Base-by-base conservation (phyloP, 768 basidiomycete genomes). In the Boletus rex-veris region DNA sequence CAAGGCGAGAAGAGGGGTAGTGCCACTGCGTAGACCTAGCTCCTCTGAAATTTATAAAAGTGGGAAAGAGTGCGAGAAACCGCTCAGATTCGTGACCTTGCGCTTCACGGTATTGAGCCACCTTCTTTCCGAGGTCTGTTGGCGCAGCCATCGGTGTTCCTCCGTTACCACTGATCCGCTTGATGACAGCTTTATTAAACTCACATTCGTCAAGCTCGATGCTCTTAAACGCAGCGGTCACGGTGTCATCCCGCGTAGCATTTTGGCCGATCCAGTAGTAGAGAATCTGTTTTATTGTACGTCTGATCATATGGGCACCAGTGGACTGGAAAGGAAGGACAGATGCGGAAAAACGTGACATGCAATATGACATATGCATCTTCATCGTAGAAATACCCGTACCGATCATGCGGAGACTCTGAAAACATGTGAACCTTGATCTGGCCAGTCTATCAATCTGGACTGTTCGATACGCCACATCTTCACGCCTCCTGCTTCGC, bases 321-420 rank as follows among this genome's bases (percentile, higher is more conserved):
- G 28, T 19, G 38, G 33, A 36, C 18, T 3, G 3, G 12, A 18
- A n/a, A 19, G 5, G 33, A 31, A 46, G 43, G 5, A 2, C 18
- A 19, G 31, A 18, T 7, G 12, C 19, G n/a, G 19, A 18, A 21
- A 7, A 66, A 78, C 12, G 14, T 58, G 57, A 83, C 84, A 64
- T 84, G 74, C 30, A 85, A 68, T n/a, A 85, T 70, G 50, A 86
- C 80, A 59, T 85, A 86, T 2, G 82, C 83, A 66, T 86, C 83
- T 1, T 82, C 85, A 57, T 80, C 76, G 60, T 84, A 86, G 69
- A 86, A 85, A 8, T 71, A 71, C 8, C 84, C 82, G 42, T 72
- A 67, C 15, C 74, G 81, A 19, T 74, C 72, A 0, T 48, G 51
- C 10, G 44, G 26, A 21, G 21, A 21, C 21, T 43, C 52, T 39